These are phyloP conservation scores for Tagetes patula DNA, from an alignment of 129 eudicot species.

Conservation along the genomic window DNA sequence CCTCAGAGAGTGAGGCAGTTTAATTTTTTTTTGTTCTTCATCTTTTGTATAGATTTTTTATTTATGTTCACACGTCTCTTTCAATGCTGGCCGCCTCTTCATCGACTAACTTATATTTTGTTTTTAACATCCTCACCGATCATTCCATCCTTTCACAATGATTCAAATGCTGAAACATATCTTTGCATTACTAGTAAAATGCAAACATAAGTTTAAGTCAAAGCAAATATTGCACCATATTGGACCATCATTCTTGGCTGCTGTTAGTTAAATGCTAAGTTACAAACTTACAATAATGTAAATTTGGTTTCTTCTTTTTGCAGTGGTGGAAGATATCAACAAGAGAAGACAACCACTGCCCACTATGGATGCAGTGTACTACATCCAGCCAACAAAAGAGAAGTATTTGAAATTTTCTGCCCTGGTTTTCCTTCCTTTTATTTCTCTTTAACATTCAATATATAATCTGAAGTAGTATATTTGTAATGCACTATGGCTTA, in stretches of 20 bases:
- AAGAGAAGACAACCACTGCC: constrained; percentile 89
- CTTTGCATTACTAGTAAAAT: neutral
- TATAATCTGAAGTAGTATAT: constrained; percentile 7
- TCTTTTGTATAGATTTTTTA: constrained; percentile 1
- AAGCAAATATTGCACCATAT: constrained; percentile 18
- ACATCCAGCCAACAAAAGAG: constrained; percentile 87
- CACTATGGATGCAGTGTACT: constrained; percentile 93
- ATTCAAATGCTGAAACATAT: constrained; percentile 15
- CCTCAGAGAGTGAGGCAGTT: constrained; percentile 24
- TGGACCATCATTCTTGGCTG: constrained; percentile 1
- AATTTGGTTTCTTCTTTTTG: constrained; percentile 19
- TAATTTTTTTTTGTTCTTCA: constrained; percentile 12
- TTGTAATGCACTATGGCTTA: neutral
- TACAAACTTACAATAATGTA: constrained; percentile 1
- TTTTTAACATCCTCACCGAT: constrained; percentile 11
- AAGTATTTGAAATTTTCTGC: constrained; percentile 45
- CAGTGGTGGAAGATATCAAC: constrained; percentile 98
- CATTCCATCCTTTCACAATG: neutral
- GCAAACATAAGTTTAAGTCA: constrained; percentile 3
- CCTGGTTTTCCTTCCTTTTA: constrained; percentile 2
- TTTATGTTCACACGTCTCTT: constrained; percentile 18
- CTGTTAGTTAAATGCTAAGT: constrained; percentile 3
- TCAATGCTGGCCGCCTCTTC: constrained; percentile 13
- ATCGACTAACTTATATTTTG: neutral
- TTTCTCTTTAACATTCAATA: constrained; percentile 7